A percentile compares a stretch with the other conserved stretches of the same genome.
Conservation (phyloP, 306 rosid species). For the Psophocarpus tetragonolobus region DNA sequence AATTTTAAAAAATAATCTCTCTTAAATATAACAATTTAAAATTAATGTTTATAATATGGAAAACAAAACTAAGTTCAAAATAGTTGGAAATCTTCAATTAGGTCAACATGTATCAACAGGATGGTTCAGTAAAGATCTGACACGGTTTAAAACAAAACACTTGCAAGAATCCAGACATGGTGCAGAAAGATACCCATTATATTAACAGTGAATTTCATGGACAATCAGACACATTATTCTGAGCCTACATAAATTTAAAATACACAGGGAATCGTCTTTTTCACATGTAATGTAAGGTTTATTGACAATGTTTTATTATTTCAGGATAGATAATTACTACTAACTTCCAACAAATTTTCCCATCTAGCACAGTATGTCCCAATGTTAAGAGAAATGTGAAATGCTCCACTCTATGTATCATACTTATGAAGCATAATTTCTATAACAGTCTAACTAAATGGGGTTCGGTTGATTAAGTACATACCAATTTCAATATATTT, state of each 20-base stretch:
- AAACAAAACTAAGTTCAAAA: not conserved
- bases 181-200: not conserved
- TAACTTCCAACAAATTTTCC: not conserved
- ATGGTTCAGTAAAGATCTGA: not conserved
- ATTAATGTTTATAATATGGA: not conserved
- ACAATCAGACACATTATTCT: too few species aligned
- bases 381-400: not conserved
- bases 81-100: slow-evolving; percentile 21
- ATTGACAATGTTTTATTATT: too few species aligned
- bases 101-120: not conserved
- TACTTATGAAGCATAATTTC: not conserved
- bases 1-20: not conserved
- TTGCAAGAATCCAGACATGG: not conserved
- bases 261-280: too few species aligned
- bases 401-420: not conserved
- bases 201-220: not conserved
- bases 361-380: not conserved
- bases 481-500: not conserved
- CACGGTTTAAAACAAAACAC: not conserved
- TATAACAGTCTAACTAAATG: not conserved
- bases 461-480: not conserved
- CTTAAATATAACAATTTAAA: not conserved
- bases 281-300: too few species aligned
- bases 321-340: not conserved
- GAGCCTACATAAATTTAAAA: too few species aligned